phyloP scores from a whole-genome alignment of 345 rosid genomes.

The Populus tremula region DNA sequence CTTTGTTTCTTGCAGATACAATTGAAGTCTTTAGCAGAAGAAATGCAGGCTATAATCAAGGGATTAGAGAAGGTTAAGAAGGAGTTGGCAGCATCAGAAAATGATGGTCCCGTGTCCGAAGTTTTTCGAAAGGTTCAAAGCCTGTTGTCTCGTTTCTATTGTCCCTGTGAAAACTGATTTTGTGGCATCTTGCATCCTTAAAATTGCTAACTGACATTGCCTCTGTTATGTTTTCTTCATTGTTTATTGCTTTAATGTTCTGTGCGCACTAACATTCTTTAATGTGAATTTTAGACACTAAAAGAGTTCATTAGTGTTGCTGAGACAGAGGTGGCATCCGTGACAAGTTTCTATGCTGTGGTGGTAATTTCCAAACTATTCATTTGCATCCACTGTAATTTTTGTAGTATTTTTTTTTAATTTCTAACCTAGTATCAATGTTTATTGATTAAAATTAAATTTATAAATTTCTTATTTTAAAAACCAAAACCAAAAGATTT shows the following conservation, averaged over 20 bases:
- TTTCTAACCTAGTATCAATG: too few species aligned
- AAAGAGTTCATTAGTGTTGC: conserved; percentile 70
- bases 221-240: background rate
- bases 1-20: conserved; percentile 63
- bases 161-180: conserved; percentile 6
- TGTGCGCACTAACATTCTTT: conserved; percentile 17
- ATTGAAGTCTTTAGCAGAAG: conserved; percentile 91
- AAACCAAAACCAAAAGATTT: too few species aligned
- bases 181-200: conserved; percentile 3
- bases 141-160: background rate
- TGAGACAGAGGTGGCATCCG: conserved; percentile 73
- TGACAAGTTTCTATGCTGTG: conserved; percentile 69
- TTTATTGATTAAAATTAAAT: too few species aligned
- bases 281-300: conserved; percentile 50
- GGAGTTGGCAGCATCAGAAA: conserved; percentile 81
- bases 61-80: conserved; percentile 91
- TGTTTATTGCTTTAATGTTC: conserved; percentile 1
- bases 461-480: too few species aligned
- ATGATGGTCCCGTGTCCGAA: conserved; percentile 93
- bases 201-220: background rate
- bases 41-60: conserved; percentile 97
- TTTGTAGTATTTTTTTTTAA: too few species aligned
- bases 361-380: conserved; percentile 62
- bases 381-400: background rate
- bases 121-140: conserved; percentile 68